Evolutionary conservation across 768 basidiomycete species (phyloP), one percentile per base, ranked within the genome.

Genomic region (Pseudohyphozyma bogoriensis): DNA sequence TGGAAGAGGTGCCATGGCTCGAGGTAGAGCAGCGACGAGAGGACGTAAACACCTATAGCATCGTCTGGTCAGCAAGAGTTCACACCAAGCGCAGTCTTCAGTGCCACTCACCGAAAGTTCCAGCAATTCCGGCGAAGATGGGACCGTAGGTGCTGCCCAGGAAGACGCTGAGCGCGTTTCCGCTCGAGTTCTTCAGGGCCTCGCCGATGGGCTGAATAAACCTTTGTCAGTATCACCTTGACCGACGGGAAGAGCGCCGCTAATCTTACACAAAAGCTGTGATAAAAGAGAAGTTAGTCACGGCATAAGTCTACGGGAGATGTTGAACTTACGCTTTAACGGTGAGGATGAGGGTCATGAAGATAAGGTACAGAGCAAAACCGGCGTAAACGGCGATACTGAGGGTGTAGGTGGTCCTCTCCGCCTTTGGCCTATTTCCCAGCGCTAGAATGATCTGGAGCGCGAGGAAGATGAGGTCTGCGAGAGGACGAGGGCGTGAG

Each of bases 1-100:
- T 88, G 87, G 75, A 92, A 84, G 84, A 97, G 86, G 75, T 96
- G 92, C 92, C 92, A 96, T 7, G 92, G 92, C 74, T 96, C 92
- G 63, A 88, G 45, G 59, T 68, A 69, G 10, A 71, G 52, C 24
- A 64, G 56, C 36, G 67, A 59, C 29, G 68, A 51, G 24, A 71
- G 4, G 50, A 71, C 65, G 63, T 69, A 72, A 66, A 67, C 69
- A 81, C 89, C 92, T 57, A n/a, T n/a, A n/a, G 87, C 75, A n/a
- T 78, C 91, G 83, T 11, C 90, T 90, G 31, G 87, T 90, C 50
- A 91, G 83, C 58, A 92, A 73, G 28, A 87, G 79, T 59, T 87
- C 87, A 51, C 87, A 81, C 2, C 88, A 84, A 20, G 86, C 84
- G 44, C 76, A 35, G 24, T 12, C 7, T 3, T n/a, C n/a, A 10